Percentiles rank a stretch among this genome's conserved stretches.
phyloP scores from a whole-genome alignment of 2,329 filamentous ascomycete genomes.

The Cadophora malorum region DNA sequence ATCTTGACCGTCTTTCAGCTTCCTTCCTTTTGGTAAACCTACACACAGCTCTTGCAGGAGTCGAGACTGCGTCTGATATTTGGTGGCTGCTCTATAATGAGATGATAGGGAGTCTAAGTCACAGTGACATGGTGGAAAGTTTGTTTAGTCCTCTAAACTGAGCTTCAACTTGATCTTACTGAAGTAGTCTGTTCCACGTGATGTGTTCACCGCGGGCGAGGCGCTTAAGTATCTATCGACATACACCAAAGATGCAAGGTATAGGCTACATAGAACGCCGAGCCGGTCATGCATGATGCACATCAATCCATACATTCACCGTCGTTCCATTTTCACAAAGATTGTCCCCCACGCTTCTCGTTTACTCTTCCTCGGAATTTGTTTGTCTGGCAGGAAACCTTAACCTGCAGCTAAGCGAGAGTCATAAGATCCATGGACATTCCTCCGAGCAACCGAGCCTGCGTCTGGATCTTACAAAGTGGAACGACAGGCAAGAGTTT shows the following conservation, averaged over 20 bases:
- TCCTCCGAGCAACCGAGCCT: not conserved
- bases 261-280: not conserved
- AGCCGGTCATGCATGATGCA: not conserved
- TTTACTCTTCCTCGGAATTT: too few species aligned
- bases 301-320: not conserved
- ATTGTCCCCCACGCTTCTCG: not conserved
- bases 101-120: not conserved
- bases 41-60: not conserved
- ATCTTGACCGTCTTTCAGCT: not conserved
- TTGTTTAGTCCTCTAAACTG: not conserved
- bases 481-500: not conserved
- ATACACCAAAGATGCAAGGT: not conserved
- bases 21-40: not conserved
- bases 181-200: not conserved
- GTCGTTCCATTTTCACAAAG: not conserved
- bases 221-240: not conserved
- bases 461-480: not conserved
- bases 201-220: not conserved
- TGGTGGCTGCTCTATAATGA: not conserved
- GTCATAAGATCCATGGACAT: not conserved
- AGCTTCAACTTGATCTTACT: not conserved
- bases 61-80: not conserved
- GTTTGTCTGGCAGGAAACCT: not conserved
- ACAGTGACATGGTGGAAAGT: not conserved
- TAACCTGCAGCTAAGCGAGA: not conserved